Evolutionary conservation across 2,329 filamentous ascomycete species (phyloP), one percentile per base, ranked within the genome.

Genomic region (Ophiocordyceps camponoti-rufipedis): DNA sequence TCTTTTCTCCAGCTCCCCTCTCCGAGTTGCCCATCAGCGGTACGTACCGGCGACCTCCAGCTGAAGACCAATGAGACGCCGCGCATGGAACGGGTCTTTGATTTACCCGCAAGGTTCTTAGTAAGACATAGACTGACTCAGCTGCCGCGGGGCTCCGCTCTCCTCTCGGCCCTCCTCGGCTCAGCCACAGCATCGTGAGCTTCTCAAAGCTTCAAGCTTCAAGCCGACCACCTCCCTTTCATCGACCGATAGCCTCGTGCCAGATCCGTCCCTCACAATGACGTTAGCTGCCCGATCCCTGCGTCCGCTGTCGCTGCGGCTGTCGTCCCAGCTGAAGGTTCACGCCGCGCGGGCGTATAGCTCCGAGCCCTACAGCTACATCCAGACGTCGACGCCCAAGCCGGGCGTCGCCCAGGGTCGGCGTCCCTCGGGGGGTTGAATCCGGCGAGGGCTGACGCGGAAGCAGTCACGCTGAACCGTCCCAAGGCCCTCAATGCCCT

Each of bases 401-500:
- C 82, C 85, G n/a, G 87, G 88, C 44, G 88, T 98, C 47, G 85
- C 85, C 2, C 75, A 94, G 67, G 84, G 89, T 94, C 72, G 50
- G 68, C 45, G 46, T 5, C 6, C 16, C 35, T 7, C 28, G 28
- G 35, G 4, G 16, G 3, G 1, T 10, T 16, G 6, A 18, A 16
- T 10, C 3, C 33, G 10, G 35, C n/a, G 41, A 9, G 13, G 28
- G 28, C 41, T 29, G 28, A 16, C 14, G 41, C 28, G 13, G 23
- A 13, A 16, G 28, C 2, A 95, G 89, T 96, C 57, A 91, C 87
- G 13, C 71, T 98, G 52, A 86, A 93, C 72, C 83, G 91, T 41
- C 91, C 91, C 50, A 94, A 93, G 71, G 87, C 89, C 41, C 79
- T 94, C 58, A 98, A 98, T 63, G 91, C 91, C 42, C 78, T 98